Percentiles rank a stretch among this genome's conserved stretches.
phyloP scores from a whole-genome alignment of 1,284 basidiomycete genomes.

The Rhodotorula sp. region DNA sequence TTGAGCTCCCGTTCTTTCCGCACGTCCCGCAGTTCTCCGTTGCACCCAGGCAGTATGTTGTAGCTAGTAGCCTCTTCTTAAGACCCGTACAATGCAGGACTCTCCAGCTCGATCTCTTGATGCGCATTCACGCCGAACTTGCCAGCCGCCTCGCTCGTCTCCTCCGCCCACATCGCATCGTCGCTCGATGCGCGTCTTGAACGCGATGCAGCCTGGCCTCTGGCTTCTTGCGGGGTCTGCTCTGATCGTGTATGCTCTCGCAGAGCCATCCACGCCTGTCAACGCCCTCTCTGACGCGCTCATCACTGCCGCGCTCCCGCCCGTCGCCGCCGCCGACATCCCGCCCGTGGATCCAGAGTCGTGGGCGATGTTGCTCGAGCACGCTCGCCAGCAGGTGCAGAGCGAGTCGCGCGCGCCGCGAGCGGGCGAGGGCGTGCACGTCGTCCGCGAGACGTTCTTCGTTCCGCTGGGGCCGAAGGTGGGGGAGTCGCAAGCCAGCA shows the following conservation, averaged over 20 bases:
- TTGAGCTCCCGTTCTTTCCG: neutral
- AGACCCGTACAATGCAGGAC: neutral
- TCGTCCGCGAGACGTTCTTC: slow-evolving; percentile 22
- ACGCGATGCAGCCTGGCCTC: neutral
- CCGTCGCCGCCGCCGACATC: neutral
- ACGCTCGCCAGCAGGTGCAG: neutral
- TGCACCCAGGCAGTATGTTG: neutral
- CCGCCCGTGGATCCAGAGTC: neutral
- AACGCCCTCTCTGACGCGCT: neutral
- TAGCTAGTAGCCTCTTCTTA: neutral
- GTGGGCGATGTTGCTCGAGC: neutral
- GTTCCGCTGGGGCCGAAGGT: neutral
- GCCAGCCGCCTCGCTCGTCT: neutral
- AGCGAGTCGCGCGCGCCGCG: too few relatives aligned
- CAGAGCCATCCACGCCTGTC: neutral
- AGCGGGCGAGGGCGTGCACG: neutral
- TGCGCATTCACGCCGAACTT: neutral
- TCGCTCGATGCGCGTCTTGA: neutral
- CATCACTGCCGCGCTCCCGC: neutral
- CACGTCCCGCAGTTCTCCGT: neutral
- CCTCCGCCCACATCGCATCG: neutral
- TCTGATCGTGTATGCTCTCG: neutral
- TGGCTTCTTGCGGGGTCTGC: neutral
- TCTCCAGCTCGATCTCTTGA: too few relatives aligned
- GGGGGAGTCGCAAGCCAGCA: neutral